Conservation (phyloP, 345 rosid species). For the Pseudoturritis turrita region DNA sequence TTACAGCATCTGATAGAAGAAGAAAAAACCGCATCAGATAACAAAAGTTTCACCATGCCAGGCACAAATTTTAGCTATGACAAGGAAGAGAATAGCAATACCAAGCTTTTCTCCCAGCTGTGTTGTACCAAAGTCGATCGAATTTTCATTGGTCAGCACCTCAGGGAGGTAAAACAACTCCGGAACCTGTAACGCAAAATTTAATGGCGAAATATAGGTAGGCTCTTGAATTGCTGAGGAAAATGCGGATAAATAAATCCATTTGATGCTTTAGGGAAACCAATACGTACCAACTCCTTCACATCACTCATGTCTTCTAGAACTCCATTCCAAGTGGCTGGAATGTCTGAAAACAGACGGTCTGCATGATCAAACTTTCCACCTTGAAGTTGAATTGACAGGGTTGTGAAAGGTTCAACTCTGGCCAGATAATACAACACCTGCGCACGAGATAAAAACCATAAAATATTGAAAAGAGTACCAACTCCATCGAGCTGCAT, state of each 20-base stretch:
- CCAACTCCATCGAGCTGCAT: constrained; percentile 9
- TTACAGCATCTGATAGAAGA: constrained; percentile 66
- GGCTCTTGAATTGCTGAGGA: constrained; percentile 14
- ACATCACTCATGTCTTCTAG: constrained; percentile 98
- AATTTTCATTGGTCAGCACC: constrained; percentile 82
- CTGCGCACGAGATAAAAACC: constrained; percentile 40
- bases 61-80: constrained; percentile 9
- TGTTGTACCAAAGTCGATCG: constrained; percentile 83
- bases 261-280: constrained; percentile 8
- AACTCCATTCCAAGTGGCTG: constrained; percentile 96
- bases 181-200: constrained; percentile 59
- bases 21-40: constrained; percentile 9
- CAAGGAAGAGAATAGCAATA: constrained; percentile 26
- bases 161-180: constrained; percentile 98
- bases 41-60: constrained; percentile 1
- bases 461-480: constrained; percentile 2
- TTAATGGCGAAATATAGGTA: constrained; percentile 9
- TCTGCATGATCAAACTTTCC: constrained; percentile 99
- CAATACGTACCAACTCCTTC: constrained; percentile 82
- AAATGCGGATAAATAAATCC: constrained; percentile 4
- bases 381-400: constrained; percentile 97
- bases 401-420: constrained; percentile 93
- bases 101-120: constrained; percentile 93
- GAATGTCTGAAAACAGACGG: constrained; percentile 87
- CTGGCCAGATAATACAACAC: constrained; percentile 91